Conservation (phyloP, 176 grass and related monocot genomes). For the Phragmites australis region DNA sequence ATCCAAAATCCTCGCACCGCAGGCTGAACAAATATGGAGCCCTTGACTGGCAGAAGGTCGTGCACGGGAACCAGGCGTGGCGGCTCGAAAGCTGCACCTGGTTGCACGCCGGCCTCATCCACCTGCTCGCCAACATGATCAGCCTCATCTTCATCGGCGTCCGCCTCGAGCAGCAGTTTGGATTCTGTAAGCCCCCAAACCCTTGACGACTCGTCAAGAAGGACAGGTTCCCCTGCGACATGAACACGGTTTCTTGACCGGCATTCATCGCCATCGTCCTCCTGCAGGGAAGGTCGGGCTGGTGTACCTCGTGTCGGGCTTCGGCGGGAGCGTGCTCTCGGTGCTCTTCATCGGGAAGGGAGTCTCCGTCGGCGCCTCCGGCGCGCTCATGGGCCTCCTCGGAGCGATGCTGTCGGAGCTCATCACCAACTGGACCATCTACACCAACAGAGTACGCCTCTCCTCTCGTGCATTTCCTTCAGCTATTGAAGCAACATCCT, state of each 20-base stretch:
- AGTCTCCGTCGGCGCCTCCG: slow-evolving; percentile 79
- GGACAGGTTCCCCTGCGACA: not conserved
- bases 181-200: slow-evolving; percentile 65
- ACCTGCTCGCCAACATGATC: slow-evolving; percentile 80
- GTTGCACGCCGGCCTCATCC: slow-evolving; percentile 86
- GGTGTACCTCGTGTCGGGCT: slow-evolving; percentile 78
- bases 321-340: slow-evolving; percentile 83
- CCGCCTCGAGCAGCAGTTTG: slow-evolving; percentile 90
- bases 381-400: slow-evolving; percentile 87
- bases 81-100: slow-evolving; percentile 71
- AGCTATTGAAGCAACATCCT: not conserved
- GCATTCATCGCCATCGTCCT: not conserved
- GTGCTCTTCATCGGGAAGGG: slow-evolving; percentile 75
- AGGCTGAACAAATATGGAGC: slow-evolving; percentile 71
- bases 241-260: slow-evolving; percentile 17
- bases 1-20: not conserved
- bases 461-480: not conserved
- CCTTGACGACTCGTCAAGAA: not conserved
- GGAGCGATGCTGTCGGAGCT: slow-evolving; percentile 85
- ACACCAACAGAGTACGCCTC: slow-evolving; percentile 62
- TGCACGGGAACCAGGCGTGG: slow-evolving; percentile 65
- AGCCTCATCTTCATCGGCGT: slow-evolving; percentile 78
- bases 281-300: slow-evolving; percentile 63
- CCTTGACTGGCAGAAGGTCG: slow-evolving; percentile 67
- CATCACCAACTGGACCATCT: slow-evolving; percentile 84